Evolutionary conservation across 495 filamentous ascomycete species (phyloP).

Genomic region (Hypoxylon lenormandii): DNA sequence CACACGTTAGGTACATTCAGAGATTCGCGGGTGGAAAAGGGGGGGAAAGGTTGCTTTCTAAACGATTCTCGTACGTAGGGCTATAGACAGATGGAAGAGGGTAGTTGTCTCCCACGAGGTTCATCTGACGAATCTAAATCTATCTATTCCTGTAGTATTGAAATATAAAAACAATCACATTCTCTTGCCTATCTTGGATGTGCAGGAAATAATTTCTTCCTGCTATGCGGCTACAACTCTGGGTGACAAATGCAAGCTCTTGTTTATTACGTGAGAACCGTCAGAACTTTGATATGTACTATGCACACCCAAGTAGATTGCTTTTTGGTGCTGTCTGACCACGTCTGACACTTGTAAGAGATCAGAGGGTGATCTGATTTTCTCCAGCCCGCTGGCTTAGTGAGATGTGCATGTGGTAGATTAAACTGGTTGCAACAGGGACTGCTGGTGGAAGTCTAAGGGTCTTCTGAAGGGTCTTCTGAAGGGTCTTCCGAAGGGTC

Average conservation of each 20-base stretch:
- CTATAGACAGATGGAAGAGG: too few relatives aligned
- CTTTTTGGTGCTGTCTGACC: constrained; percentile 31
- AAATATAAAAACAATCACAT: constrained; percentile 1
- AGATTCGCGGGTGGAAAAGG: too few relatives aligned
- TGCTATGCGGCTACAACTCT: constrained; percentile 26
- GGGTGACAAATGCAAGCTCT: constrained; percentile 25
- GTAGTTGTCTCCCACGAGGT: too few relatives aligned
- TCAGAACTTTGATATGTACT: constrained; percentile 45
- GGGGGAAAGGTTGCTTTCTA: too few relatives aligned
- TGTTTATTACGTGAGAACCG: constrained; percentile 44
- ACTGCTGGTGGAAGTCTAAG: constrained; percentile 29
- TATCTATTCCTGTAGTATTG: not conserved
- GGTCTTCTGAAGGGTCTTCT: constrained; percentile 7
- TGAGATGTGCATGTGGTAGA: constrained; percentile 41
- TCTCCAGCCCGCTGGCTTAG: constrained; percentile 36
- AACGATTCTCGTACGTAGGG: too few relatives aligned
- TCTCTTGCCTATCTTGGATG: constrained; percentile 14
- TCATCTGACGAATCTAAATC: not conserved
- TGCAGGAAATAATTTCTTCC: constrained; percentile 1
- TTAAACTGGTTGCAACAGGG: constrained; percentile 35
- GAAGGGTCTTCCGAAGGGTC: too few relatives aligned
- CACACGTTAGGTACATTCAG: not conserved
- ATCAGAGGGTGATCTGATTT: constrained; percentile 43
- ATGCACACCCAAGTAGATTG: constrained; percentile 15
- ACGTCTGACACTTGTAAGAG: constrained; percentile 33